Percentiles rank a stretch among this genome's conserved stretches.
These are phyloP conservation scores for Penicillium sp. DNA, from an alignment of 2,329 filamentous ascomycete species.

Conservation along the genomic window DNA sequence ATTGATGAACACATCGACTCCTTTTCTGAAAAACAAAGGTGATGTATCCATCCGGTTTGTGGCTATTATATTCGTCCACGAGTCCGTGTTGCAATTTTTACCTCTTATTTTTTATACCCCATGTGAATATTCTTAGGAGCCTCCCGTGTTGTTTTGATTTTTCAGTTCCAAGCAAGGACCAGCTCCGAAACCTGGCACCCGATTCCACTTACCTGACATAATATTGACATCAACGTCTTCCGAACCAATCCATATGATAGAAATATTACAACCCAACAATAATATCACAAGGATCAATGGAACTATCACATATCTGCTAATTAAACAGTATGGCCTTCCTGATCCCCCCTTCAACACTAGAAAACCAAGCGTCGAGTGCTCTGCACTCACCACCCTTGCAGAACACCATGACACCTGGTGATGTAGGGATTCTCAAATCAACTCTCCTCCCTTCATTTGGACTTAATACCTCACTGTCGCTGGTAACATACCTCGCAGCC, in stretches of 20 bases:
- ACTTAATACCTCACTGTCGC: constrained; percentile 55
- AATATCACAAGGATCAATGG: neutral
- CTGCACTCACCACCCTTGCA: neutral
- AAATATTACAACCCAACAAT: too few species aligned
- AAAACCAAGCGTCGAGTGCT: neutral
- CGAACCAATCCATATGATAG: neutral
- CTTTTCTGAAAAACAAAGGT: neutral
- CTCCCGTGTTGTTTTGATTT: too few species aligned
- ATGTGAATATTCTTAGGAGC: neutral
- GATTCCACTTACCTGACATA: constrained; percentile 10
- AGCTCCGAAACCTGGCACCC: neutral
- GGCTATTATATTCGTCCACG: neutral
- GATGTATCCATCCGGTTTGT: neutral
- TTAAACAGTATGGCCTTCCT: constrained; percentile 2
- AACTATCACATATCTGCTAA: neutral
- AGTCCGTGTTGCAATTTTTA: neutral
- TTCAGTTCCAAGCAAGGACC: neutral
- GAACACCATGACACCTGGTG: constrained; percentile 17
- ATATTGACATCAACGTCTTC: constrained; percentile 18
- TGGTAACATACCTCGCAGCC: constrained; percentile 55
- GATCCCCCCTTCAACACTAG: neutral
- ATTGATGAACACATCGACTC: constrained; percentile 6
- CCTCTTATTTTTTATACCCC: neutral
- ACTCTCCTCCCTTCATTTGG: constrained; percentile 58
- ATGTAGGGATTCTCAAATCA: constrained; percentile 55